Evolutionary conservation across 73 alveolate genomes (phyloP), one percentile per base, ranked within the genome.

Genomic region (Paramecium sonneborni): DNA sequence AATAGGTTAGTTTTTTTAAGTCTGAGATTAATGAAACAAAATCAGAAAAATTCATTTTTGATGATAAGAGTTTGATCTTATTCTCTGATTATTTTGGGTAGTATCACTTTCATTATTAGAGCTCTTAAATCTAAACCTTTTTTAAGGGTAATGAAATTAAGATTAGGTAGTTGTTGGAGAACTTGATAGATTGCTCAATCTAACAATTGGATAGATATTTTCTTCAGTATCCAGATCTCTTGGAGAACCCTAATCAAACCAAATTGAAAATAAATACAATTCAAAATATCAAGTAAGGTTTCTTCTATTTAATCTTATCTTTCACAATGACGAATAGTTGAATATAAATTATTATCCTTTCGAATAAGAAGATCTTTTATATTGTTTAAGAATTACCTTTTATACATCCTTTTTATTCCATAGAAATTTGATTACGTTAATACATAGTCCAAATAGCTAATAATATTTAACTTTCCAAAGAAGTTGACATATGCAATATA

Each of bases 161-260:
- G 84, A 62, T 62, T 26, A 30, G 0, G 84, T 62, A 62, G 84
- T 62, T 11, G 84, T 62, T 11, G 84, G 84, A 26, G 84, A 30
- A 26, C 48, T 62, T 26, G 84, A 62, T 30, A 11, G 20, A 32
- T 62, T 62, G 26, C 84, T 62, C 6, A 62, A 62, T 30, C 84
- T 26, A 1, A 62, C 7, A 32, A 62, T 62, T 11, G 84, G 84
- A 32, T 32, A 62, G 20, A 28, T 26, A 14, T 26, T 62, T 62
- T 62, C 84, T 62, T 62, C 84, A 62, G 84, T 24, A 62, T 62
- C 84, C 8, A 62, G 6, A 11, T 62, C 84, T 30, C 84, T 26
- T 30, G 84, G 84, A 30, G 84, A 62, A 62, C 84, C 84, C 84
- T 62, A 62, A 62, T 62, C 84, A 62, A 32, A 62, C 23, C 43